Evolutionary conservation across 805 yeast genomes (phyloP), one percentile per base, ranked within the genome.

Genomic region (Metschnikowia sp.): DNA sequence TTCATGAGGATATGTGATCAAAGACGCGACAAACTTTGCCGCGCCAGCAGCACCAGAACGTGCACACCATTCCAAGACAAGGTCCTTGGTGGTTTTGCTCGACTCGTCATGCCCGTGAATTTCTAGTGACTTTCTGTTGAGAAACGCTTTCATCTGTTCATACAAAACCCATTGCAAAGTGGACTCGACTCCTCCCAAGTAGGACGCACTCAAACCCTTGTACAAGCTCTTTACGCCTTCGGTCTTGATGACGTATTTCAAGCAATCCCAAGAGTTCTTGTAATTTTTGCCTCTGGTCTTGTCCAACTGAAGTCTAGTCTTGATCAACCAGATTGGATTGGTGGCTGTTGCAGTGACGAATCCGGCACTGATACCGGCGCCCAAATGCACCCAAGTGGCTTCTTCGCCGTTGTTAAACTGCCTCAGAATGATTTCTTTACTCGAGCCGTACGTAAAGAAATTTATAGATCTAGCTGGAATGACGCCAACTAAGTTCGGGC

Each of bases 401-500:
- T 91, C 96, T 49, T 84, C 65, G 10, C 91, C 90, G 44, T 84
- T 66, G 64, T 86, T 85, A 66, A 89, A 81, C 38, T 77, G 72
- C 15, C 70, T 69, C 8, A 88, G 76, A n/a, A 90, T 65, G 12
- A 86, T 42, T 22, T 87, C 92, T 60, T 94, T 94, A 5, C 95
- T 82, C n/a, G 88, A 75, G n/a, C 97, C 96, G 64, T 94, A 94
- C 0, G 97, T 89, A 74, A 91, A 91, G 65, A 94, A 94, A 66
- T 94, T 94, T 54, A 94, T 95, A 29, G 97, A 86, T 64, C 99
- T 78, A 1, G 99, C 98, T 0, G 99, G 99, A 36, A 94, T 92
- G 12, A 94, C 98, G 45, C 99, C 99, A 13, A 92, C 95, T 56
- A 94, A 74, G 59, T 92, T 94, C 9, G 99, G 99, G 0, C 99